A percentile compares a stretch with the other conserved stretches of the same genome.
These are phyloP conservation scores for Fusarium coicis DNA, from an alignment of 2,329 filamentous ascomycete species.

Conservation along the genomic window DNA sequence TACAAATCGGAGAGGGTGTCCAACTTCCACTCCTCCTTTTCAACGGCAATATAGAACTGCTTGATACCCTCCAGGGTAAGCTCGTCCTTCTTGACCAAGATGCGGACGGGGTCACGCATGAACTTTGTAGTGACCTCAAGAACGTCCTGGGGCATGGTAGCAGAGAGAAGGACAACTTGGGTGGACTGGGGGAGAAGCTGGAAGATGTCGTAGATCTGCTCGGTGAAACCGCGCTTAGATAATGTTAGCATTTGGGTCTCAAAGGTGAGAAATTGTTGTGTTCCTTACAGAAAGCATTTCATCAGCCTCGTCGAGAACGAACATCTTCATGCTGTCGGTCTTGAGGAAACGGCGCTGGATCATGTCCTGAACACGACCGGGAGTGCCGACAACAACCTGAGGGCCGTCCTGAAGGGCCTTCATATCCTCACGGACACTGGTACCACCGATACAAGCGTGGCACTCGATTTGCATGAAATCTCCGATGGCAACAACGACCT, in stretches of 20 bases:
- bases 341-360: constrained; percentile 97
- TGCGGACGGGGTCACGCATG: constrained; percentile 99
- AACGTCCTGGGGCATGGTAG: constrained; percentile 99
- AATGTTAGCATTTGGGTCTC: constrained; percentile 48
- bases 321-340: constrained; percentile 99
- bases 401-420: constrained; percentile 95
- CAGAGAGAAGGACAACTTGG: constrained; percentile 97
- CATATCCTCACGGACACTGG: constrained; percentile 98
- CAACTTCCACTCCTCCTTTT: constrained; percentile 99
- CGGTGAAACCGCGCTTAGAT: constrained; percentile 90
- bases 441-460: constrained; percentile 99
- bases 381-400: constrained; percentile 97
- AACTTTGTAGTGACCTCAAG: constrained; percentile 99
- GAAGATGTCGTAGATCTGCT: constrained; percentile 99
- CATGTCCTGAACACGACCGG: constrained; percentile 99
- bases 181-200: constrained; percentile 97
- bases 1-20: constrained; percentile 99
- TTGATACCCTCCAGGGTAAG: constrained; percentile 99
- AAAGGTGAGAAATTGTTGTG: background rate
- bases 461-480: constrained; percentile 99
- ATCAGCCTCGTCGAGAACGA: constrained; percentile 98
- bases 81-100: constrained; percentile 99
- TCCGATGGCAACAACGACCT: constrained; percentile 97
- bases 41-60: constrained; percentile 99
- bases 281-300: constrained; percentile 91